A percentile compares a stretch with the other conserved stretches of the same genome.
phyloP scores from a whole-genome alignment of 2,329 filamentous ascomycete species.

The Trichoderma sp. region DNA sequence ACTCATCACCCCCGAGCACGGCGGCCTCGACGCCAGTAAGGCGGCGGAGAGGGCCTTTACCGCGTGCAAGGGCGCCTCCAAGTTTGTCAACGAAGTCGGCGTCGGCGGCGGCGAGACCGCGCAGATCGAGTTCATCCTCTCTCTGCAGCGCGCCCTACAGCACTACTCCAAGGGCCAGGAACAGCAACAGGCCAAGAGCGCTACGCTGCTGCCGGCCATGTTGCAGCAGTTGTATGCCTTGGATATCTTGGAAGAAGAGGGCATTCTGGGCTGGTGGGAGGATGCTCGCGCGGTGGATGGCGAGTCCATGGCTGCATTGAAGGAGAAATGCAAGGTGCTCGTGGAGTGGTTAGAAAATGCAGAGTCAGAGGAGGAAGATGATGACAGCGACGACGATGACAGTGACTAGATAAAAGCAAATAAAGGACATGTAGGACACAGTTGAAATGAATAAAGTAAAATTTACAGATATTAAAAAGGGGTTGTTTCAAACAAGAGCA shows the following conservation, averaged over 20 bases:
- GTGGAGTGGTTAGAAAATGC: constrained; percentile 85
- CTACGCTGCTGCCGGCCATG: constrained; percentile 73
- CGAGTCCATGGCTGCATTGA: constrained; percentile 71
- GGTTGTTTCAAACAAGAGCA: neutral
- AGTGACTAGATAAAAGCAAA: constrained; percentile 16
- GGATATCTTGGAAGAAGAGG: constrained; percentile 88
- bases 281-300: constrained; percentile 69
- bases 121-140: constrained; percentile 82
- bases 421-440: neutral
- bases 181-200: constrained; percentile 44
- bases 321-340: constrained; percentile 74
- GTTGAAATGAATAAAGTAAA: neutral
- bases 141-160: constrained; percentile 78
- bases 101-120: constrained; percentile 70
- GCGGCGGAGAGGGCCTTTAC: constrained; percentile 67
- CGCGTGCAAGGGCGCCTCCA: constrained; percentile 55
- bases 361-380: constrained; percentile 69
- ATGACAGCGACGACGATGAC: constrained; percentile 39
- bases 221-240: constrained; percentile 83
- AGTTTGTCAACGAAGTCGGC: constrained; percentile 63
- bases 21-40: constrained; percentile 61
- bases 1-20: constrained; percentile 58
- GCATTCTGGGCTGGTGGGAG: constrained; percentile 85
- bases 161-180: constrained; percentile 62
- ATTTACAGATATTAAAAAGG: neutral